Evolutionary conservation across 1,284 basidiomycete genomes (phyloP).

Genomic region (Cerrena zonata): DNA sequence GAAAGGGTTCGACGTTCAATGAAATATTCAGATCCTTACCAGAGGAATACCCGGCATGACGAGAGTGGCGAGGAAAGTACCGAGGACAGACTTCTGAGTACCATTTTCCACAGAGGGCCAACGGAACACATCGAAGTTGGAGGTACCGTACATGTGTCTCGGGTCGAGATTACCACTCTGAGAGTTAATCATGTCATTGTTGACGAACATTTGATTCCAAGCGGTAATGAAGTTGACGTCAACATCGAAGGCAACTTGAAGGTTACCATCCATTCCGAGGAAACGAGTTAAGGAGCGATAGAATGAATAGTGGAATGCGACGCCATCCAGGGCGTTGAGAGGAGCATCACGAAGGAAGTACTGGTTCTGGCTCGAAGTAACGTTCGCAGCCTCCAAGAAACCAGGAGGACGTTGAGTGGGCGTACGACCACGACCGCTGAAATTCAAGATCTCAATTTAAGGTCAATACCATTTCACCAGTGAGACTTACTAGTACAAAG

Average conservation of each 20-base stretch:
- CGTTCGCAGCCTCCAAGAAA: slow-evolving; percentile 62
- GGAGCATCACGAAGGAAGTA: slow-evolving; percentile 73
- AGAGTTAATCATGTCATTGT: slow-evolving; percentile 81
- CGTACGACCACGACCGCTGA: slow-evolving; percentile 79
- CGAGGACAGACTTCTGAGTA: slow-evolving; percentile 68
- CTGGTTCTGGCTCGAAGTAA: slow-evolving; percentile 54
- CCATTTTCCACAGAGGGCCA: slow-evolving; percentile 86
- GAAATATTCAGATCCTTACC: slow-evolving; percentile 33
- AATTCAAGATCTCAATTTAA: slow-evolving; percentile 3
- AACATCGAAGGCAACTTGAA: slow-evolving; percentile 81
- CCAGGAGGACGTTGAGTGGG: slow-evolving; percentile 59
- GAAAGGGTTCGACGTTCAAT: slow-evolving; percentile 6
- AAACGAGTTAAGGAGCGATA: slow-evolving; percentile 81
- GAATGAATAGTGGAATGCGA: slow-evolving; percentile 87
- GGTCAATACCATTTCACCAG: not conserved
- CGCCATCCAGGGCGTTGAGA: slow-evolving; percentile 63
- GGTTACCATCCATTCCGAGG: slow-evolving; percentile 88
- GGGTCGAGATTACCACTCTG: slow-evolving; percentile 67
- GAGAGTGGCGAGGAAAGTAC: slow-evolving; percentile 70
- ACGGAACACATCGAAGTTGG: slow-evolving; percentile 89
- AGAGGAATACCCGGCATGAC: slow-evolving; percentile 84
- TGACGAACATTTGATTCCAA: slow-evolving; percentile 85
- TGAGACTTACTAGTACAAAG: slow-evolving; percentile 69
- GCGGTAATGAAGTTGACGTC: slow-evolving; percentile 75
- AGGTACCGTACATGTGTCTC: slow-evolving; percentile 80